These are phyloP conservation scores for Allium sativum DNA, from an alignment of 106 monocot species.

Conservation along the genomic window DNA sequence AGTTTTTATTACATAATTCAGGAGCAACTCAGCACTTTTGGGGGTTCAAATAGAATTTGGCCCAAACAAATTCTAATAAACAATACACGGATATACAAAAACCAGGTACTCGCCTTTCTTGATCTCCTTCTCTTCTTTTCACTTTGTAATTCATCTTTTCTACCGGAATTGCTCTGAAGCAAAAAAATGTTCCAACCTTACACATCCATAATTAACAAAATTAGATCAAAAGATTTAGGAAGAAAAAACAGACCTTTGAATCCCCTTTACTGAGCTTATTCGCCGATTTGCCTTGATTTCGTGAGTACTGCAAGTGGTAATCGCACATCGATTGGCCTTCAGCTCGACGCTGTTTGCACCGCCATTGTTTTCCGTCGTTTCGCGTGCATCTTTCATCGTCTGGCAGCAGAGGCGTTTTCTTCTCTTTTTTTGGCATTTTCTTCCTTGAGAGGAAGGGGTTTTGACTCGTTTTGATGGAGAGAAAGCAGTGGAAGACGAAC, in stretches of 20 bases:
- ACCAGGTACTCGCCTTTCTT: background rate
- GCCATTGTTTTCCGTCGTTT: constrained; percentile 12
- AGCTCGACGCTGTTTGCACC: constrained; percentile 5
- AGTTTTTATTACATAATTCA: too few relatives aligned
- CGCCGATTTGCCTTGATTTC: background rate
- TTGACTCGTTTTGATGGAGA: too few relatives aligned
- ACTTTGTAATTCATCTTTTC: background rate
- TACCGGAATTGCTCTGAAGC: background rate
- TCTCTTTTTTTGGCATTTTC: background rate
- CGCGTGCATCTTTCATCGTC: constrained; percentile 4
- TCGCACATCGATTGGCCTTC: background rate
- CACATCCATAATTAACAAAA: too few relatives aligned
- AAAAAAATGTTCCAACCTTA: background rate
- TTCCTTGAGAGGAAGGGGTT: background rate
- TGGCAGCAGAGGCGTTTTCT: background rate
- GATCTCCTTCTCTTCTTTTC: background rate
- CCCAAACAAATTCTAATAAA: background rate
- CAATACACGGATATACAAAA: background rate
- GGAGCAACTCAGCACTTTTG: too few relatives aligned
- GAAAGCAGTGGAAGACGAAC: too few relatives aligned
- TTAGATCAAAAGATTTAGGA: too few relatives aligned
- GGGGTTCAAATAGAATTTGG: too few relatives aligned
- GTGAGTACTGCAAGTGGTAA: background rate
- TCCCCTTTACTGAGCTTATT: background rate
- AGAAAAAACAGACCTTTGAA: background rate